Evolutionary conservation across 2,329 filamentous ascomycete genomes (phyloP), one percentile per base, ranked within the genome.

Genomic region (Talaromyces rugulosus): DNA sequence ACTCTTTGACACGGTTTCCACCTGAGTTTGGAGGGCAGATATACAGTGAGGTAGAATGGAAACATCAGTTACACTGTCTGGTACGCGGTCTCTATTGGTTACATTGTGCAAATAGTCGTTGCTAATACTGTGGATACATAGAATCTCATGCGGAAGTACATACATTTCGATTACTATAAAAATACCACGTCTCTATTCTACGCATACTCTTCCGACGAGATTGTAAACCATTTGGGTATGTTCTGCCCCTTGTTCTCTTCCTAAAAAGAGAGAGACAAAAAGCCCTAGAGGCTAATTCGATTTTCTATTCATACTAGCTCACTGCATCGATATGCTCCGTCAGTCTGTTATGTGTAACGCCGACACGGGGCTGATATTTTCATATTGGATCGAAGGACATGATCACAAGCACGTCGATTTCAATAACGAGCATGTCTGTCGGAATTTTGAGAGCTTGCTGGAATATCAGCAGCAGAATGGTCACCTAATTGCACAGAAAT

Each of bases 351-450:
- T 57, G 55, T 57, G 55, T 47, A 30, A 44, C 16, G 18, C 55
- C 8, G 55, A 57, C 52, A 54, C 52, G 28, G 52, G 52, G 28
- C 27, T 54, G n/a, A 33, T 34, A 33, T 54, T 36, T 30, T 54
- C 52, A 9, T 54, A 54, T 33, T 54, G 52, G 52, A 16, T 54
- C 16, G 51, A 54, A 9, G 51, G 51, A 54, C 51, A 30, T 54
- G 51, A 54, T 8, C 51, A 54, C 8, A 54, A 30, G n/a, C 51
- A 54, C 51, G 51, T 54, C 2, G 51, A 54, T 34, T 54, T 54
- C 51, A 54, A 54, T 31, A 54, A 28, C 27, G 51, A 54, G 51
- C 51, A 54, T 54, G 27, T 54, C 51, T 54, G 51, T n/a, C 51
- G 51, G 6, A 27, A 54, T 54, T 54, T 54, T 31, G 51, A 54